Evolutionary conservation across 768 basidiomycete species (phyloP), one percentile per base, ranked within the genome.

Genomic region (Tulasnella sp.): DNA sequence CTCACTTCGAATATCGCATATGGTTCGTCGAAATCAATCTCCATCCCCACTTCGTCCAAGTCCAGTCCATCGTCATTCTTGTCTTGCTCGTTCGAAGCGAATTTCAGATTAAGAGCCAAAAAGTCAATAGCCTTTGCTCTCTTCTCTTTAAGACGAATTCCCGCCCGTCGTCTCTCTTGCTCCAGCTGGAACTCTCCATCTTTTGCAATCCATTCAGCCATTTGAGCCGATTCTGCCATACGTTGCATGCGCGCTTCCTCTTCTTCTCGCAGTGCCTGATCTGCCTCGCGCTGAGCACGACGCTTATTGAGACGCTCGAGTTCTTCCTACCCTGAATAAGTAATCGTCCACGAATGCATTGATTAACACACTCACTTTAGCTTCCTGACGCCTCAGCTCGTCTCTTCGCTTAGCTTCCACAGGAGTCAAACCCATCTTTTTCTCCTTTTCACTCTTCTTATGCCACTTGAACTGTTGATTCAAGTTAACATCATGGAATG

Each of bases 111-210:
- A 60, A 99, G 76, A 40, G 92, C 89, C 56, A 99, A 67, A 66
- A 93, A 98, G 64, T 99, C 95, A 58, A 99, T 81, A n/a, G 95
- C 95, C 63, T 98, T 98, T 2, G 95, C 95, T 47, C 95, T 71
- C 66, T 92, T 91, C 67, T 98, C 95, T 63, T 86, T 82, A 61
- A 98, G 82, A 45, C 95, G 77, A 61, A 99, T 98, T 46, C 86
- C 80, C 20, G 95, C 95, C 57, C 95, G 75, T 57, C 74, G 71
- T 53, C 86, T 75, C 59, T 95, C 89, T 66, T 99, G 95, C 55
- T 95, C 88, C 43, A 99, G 74, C 64, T 96, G 90, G 65, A 98
- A 99, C 57, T 90, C 88, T 42, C 89, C 93, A 60, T 99, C 95
- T 66, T 92, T 92, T 32, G 87, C 79, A 55, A 96, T 72, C 95